Conservation (phyloP, 768 basidiomycete species). For the Trametes elegans region DNA sequence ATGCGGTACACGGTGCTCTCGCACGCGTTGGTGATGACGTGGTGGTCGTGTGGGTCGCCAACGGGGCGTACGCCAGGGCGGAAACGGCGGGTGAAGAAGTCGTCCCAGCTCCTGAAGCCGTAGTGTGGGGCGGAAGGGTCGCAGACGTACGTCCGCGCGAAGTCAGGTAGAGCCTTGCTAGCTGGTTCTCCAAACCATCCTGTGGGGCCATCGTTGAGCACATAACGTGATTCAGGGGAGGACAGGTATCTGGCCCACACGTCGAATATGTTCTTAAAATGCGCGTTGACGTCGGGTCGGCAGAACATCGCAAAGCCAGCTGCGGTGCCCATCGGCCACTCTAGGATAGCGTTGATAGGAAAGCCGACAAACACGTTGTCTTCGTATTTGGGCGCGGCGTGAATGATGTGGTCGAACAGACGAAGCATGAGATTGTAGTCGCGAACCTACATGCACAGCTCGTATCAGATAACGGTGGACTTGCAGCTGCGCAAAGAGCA, state of each 20-base stretch:
- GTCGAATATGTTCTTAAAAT: conserved; percentile 48
- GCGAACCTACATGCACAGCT: conserved; percentile 31
- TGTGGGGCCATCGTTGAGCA: conserved; percentile 36
- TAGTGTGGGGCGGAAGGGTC: conserved; percentile 31
- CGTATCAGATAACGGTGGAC: neutral
- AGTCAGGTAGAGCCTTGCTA: conserved; percentile 17
- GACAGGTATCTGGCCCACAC: conserved; percentile 49
- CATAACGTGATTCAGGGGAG: conserved; percentile 40
- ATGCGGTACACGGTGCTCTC: conserved; percentile 51
- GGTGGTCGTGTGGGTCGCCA: neutral
- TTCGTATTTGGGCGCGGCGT: conserved; percentile 41
- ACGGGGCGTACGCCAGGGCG: conserved; percentile 22
- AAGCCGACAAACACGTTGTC: conserved; percentile 41
- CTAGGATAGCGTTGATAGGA: conserved; percentile 46
- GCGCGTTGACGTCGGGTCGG: conserved; percentile 43
- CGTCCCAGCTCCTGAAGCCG: conserved; percentile 33
- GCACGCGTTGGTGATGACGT: conserved; percentile 50
- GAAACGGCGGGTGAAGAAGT: conserved; percentile 39
- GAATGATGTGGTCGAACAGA: conserved; percentile 42
- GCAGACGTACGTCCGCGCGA: conserved; percentile 34
- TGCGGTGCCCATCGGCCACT: conserved; percentile 43
- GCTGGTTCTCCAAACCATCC: conserved; percentile 51
- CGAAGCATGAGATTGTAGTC: conserved; percentile 41
- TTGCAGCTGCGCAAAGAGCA: neutral
- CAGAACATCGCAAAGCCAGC: conserved; percentile 35